These are phyloP conservation scores for Adansonia rubrostipa DNA, from an alignment of 441 rosid genomes.

Conservation along the genomic window DNA sequence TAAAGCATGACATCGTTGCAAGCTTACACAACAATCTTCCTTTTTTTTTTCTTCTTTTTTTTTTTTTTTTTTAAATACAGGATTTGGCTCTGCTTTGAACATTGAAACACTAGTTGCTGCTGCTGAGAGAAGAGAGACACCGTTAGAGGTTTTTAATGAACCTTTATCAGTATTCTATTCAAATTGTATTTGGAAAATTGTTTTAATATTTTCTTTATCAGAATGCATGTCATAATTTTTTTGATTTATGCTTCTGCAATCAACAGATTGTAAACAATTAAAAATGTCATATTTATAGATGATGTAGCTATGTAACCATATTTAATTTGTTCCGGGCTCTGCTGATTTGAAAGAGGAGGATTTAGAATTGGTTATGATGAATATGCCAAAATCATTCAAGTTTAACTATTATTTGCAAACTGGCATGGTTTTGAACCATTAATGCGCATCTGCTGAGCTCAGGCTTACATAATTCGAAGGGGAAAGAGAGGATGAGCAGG, in stretches of 20 bases:
- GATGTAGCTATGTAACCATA: not conserved
- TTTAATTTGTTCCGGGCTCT: not conserved
- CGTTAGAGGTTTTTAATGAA: slow-evolving; percentile 68
- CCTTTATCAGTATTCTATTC: not conserved
- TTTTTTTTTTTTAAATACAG: slow-evolving; percentile 39
- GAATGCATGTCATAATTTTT: not conserved
- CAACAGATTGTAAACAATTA: not conserved
- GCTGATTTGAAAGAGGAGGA: not conserved
- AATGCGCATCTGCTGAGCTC: not conserved
- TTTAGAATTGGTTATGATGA: not conserved
- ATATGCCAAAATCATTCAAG: not conserved
- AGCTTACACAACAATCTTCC: not conserved
- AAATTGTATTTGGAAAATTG: not conserved
- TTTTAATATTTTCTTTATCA: not conserved
- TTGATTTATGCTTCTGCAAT: not conserved
- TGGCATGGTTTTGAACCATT: not conserved
- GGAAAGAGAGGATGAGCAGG: not conserved
- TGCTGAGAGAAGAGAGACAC: slow-evolving; percentile 92
- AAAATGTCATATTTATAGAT: not conserved
- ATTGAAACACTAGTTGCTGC: slow-evolving; percentile 99
- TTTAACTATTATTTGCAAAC: not conserved
- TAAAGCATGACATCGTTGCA: not conserved
- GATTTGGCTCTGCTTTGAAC: slow-evolving; percentile 98
- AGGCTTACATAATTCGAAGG: slow-evolving; percentile 9
- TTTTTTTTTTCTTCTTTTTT: not conserved